A percentile compares a stretch with the other conserved stretches of the same genome.
These are phyloP conservation scores for Ambispora gerdemannii DNA, from an alignment of 192 early-diverging fungal species.

Conservation along the genomic window DNA sequence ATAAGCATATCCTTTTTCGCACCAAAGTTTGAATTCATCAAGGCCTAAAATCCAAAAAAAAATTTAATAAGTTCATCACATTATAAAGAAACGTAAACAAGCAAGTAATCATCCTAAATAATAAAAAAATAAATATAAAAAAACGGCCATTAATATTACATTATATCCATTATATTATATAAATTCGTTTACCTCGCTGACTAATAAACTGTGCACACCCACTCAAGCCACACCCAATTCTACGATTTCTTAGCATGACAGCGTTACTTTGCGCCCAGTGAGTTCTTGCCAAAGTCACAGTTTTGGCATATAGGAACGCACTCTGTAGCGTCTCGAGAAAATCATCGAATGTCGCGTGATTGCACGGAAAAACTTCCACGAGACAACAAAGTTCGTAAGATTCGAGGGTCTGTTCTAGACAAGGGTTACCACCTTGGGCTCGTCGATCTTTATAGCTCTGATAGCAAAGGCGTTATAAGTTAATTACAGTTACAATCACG, in stretches of 20 bases:
- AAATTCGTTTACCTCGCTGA: conserved; percentile 31
- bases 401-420: conserved; percentile 48
- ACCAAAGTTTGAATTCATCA: conserved; percentile 35
- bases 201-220: conserved; percentile 49
- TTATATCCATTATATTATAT: too few relatives aligned
- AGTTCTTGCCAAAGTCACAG: conserved; percentile 44
- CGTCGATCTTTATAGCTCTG: conserved; percentile 33
- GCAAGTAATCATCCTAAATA: too few relatives aligned
- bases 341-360: conserved; percentile 38
- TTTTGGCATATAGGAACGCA: conserved; percentile 50
- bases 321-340: conserved; percentile 44
- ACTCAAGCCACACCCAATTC: conserved; percentile 47
- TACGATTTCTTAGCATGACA: conserved; percentile 48
- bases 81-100: background rate
- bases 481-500: background rate
- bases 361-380: conserved; percentile 45
- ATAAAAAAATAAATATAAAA: too few relatives aligned
- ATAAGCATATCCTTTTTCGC: conserved; percentile 34
- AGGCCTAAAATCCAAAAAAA: background rate
- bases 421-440: conserved; percentile 47
- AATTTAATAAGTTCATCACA: background rate
- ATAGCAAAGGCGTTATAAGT: too few relatives aligned
- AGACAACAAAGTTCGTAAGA: conserved; percentile 49
- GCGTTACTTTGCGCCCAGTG: conserved; percentile 47
- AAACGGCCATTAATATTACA: too few relatives aligned